Conservation (phyloP, 1,139 yeast genomes). For the Meyerozyma guilliermondii region DNA sequence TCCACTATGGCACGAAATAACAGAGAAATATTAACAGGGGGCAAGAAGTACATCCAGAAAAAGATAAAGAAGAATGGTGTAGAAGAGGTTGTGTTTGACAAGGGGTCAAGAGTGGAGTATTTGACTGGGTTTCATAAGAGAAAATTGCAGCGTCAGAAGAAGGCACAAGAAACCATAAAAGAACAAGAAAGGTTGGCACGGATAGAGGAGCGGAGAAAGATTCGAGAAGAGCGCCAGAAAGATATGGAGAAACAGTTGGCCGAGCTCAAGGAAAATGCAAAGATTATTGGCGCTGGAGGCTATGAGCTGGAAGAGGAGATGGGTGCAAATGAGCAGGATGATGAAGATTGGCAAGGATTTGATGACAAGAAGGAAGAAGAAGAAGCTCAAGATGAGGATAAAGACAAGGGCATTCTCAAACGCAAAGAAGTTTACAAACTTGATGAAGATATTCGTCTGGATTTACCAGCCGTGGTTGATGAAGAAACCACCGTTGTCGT, state of each 20-base stretch:
- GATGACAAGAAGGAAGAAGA: constrained; percentile 14
- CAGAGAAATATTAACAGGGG: constrained; percentile 85
- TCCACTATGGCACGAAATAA: constrained; percentile 38
- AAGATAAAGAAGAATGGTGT: constrained; percentile 63
- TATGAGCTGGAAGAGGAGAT: constrained; percentile 23
- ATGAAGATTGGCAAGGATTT: constrained; percentile 19
- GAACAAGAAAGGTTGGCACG: constrained; percentile 72
- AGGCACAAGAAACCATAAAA: constrained; percentile 68
- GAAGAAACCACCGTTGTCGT: constrained; percentile 62
- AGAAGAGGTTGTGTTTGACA: constrained; percentile 78
- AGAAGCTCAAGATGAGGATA: constrained; percentile 11
- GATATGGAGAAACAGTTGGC: constrained; percentile 60
- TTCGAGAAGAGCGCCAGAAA: constrained; percentile 65
- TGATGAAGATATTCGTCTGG: constrained; percentile 32
- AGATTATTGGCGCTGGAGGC: constrained; percentile 26
- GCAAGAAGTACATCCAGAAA: constrained; percentile 69
- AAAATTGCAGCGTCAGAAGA: constrained; percentile 80
- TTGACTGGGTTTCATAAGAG: constrained; percentile 95
- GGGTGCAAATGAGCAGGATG: constrained; percentile 27
- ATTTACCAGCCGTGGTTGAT: constrained; percentile 44
- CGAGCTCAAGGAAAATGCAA: constrained; percentile 52
- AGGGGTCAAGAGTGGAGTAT: constrained; percentile 67
- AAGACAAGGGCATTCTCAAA: constrained; percentile 33
- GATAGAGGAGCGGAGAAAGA: constrained; percentile 69
- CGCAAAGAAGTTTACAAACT: constrained; percentile 41